Base-by-base conservation (phyloP, 2,329 filamentous ascomycete genomes). In the Ceratocystis albifundus region DNA sequence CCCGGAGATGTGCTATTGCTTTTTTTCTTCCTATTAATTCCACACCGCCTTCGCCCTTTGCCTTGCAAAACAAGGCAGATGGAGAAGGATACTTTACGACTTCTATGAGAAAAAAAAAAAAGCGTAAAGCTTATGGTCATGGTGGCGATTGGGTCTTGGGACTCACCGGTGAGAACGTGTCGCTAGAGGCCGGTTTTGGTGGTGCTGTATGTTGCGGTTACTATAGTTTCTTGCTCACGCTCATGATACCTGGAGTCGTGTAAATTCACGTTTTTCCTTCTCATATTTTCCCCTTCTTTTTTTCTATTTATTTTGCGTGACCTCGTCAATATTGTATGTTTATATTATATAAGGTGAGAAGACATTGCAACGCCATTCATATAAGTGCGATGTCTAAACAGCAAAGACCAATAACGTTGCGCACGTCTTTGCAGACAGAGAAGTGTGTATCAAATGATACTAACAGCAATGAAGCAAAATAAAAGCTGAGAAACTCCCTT, bases 1-100 rank as follows among this genome's bases (percentile, higher is more conserved):
- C 46, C 44, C 44, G 44, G 61, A 63, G 61, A 45, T 48, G 61
- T 62, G 61, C 61, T 44, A 6, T 20, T 62, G 36, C 46, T 65
- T 69, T 65, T 66, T 65, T 65, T 67, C n/a, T 69, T 65, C 50
- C 61, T 32, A 32, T 32, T 32, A 32, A 28, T 57, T 57, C 30
- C 53, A 17, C 30, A 32, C 28, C n/a, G 25, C 53, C 28, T 57
- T 30, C 25, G 17, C 28, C 28, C 53, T 6, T 30, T 28, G 12
- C 22, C 10, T 17, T 30, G 22, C 5, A 6, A 15, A 12, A 32
- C 25, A 15, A n/a, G 22, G 36, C 15, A 3, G 36, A 41, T 15
- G 36, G 36, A 41, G 36, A 41, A 12, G 36, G 36, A 41, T 41
- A 41, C 36, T 15, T 41, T 41, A 15, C 36, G 36, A 41, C 36